Conservation (phyloP, 352 stramenopile genomes). For the Globisporangium echinulatum region DNA sequence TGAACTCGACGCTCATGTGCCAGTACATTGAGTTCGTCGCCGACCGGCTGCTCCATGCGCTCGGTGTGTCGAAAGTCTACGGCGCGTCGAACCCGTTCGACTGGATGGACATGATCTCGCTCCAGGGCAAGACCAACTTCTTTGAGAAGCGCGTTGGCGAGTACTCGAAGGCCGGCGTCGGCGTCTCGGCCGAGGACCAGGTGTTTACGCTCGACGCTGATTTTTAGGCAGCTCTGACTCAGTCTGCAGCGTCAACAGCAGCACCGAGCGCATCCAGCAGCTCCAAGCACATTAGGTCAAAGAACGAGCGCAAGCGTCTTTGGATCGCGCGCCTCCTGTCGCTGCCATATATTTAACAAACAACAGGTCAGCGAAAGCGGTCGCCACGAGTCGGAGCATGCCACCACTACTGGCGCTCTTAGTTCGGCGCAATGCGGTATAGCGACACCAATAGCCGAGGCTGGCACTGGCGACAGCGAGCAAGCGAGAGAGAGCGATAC, state of each 20-base stretch:
- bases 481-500: too few relatives aligned
- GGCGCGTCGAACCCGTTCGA: slow-evolving; percentile 95
- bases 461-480: too few relatives aligned
- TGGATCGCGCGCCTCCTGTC: not conserved
- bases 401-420: too few relatives aligned
- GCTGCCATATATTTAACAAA: slow-evolving; percentile 12
- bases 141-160: slow-evolving; percentile 98
- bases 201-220: slow-evolving; percentile 92
- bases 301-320: not conserved
- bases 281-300: not conserved
- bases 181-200: slow-evolving; percentile 82
- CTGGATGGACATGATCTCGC: slow-evolving; percentile 99
- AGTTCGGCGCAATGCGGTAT: too few relatives aligned
- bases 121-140: slow-evolving; percentile 98
- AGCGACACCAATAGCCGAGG: too few relatives aligned
- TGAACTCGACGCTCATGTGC: slow-evolving; percentile 98
- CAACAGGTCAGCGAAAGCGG: too few relatives aligned
- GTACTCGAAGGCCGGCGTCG: slow-evolving; percentile 97
- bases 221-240: slow-evolving; percentile 59
- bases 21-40: slow-evolving; percentile 99
- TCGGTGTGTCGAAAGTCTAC: slow-evolving; percentile 93
- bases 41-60: slow-evolving; percentile 91
- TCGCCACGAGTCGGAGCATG: too few relatives aligned
- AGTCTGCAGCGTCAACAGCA: not conserved
- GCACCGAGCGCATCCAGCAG: too few relatives aligned